These are phyloP conservation scores for Massarina eburnea DNA, from an alignment of 2,329 filamentous ascomycete species.

Conservation along the genomic window DNA sequence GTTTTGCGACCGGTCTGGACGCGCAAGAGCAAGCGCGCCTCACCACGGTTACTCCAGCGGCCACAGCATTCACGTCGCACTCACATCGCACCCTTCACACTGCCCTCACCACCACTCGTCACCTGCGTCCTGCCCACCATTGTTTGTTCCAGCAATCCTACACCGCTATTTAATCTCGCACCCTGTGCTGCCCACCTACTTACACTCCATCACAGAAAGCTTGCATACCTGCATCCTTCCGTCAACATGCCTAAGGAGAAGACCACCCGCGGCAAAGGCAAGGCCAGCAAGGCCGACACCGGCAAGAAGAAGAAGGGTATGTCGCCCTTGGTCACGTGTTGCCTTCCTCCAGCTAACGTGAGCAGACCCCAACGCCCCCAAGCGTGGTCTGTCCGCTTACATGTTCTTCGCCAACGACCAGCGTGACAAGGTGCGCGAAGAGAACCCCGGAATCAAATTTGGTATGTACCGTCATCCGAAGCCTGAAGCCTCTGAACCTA, in stretches of 20 bases:
- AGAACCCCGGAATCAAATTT: conserved; percentile 97
- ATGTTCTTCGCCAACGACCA: conserved; percentile 99
- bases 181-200: conserved; percentile 1
- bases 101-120: conserved; percentile 4
- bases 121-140: conserved; percentile 5
- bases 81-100: conserved; percentile 3
- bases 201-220: conserved; percentile 13
- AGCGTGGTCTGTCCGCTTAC: conserved; percentile 98
- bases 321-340: conserved; percentile 18
- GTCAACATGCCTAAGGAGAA: conserved; percentile 69
- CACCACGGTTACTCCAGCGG: conserved; percentile 6
- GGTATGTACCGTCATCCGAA: conserved; percentile 56
- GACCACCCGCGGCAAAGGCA: conserved; percentile 62
- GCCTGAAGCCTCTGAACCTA: conserved; percentile 10
- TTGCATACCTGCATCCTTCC: conserved; percentile 5
- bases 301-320: conserved; percentile 75
- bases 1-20: conserved; percentile 35
- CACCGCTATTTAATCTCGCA: background rate
- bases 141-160: background rate
- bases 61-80: background rate
- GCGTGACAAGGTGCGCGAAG: conserved; percentile 95
- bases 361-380: conserved; percentile 92
- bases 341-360: conserved; percentile 4
- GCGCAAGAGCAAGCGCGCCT: conserved; percentile 21
- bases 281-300: conserved; percentile 55